Conservation (phyloP, 805 yeast species). For the Kodamaea fukazawae region DNA sequence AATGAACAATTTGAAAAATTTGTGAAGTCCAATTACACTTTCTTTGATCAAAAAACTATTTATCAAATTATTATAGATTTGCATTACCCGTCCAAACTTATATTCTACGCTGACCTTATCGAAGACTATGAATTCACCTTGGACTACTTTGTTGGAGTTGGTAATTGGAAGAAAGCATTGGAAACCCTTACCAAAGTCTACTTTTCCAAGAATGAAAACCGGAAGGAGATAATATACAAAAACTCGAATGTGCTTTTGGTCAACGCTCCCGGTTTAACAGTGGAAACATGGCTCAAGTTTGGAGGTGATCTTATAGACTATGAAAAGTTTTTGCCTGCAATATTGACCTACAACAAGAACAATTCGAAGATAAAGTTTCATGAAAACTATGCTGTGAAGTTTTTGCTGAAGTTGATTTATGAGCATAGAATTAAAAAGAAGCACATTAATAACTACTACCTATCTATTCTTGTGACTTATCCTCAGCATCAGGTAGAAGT, state of each 20-base stretch:
- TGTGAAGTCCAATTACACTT: constrained; percentile 43
- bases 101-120: constrained; percentile 64
- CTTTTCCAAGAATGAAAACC: constrained; percentile 20
- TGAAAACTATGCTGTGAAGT: constrained; percentile 65
- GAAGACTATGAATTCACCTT: constrained; percentile 70
- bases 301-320: constrained; percentile 47
- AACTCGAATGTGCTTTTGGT: constrained; percentile 67
- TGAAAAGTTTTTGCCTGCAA: constrained; percentile 68
- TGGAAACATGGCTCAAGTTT: constrained; percentile 74
- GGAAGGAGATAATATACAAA: constrained; percentile 49
- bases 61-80: constrained; percentile 70
- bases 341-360: constrained; percentile 63
- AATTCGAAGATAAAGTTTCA: constrained; percentile 34
- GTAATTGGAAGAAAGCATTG: constrained; percentile 73
- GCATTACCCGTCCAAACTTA: constrained; percentile 59
- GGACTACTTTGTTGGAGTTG: constrained; percentile 62
- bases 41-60: constrained; percentile 63
- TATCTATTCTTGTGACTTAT: constrained; percentile 61
- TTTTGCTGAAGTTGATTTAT: constrained; percentile 50
- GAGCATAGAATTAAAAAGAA: constrained; percentile 39
- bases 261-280: constrained; percentile 66
- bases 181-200: constrained; percentile 51
- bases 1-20: constrained; percentile 42
- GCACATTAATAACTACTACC: constrained; percentile 64
- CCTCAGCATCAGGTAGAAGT: constrained; percentile 30